phyloP scores from a whole-genome alignment of 2,329 filamentous ascomycete genomes.

The Epichloe typhina region DNA sequence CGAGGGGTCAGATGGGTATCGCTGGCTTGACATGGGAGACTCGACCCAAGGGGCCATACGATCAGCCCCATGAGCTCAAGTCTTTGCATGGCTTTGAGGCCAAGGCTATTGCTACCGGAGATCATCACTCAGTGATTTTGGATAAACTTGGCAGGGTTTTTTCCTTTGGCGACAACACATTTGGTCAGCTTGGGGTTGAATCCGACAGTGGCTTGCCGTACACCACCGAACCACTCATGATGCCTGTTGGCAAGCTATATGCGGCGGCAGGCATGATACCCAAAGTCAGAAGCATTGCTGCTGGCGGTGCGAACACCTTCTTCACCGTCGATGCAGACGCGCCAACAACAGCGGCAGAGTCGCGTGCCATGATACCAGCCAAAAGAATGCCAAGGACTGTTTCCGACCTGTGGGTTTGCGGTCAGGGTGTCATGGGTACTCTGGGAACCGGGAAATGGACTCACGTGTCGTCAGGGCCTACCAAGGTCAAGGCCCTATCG shows the following conservation, averaged over 20 bases:
- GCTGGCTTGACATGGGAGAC: conserved; percentile 70
- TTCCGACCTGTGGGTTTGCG: conserved; percentile 71
- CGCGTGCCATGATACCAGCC: conserved; percentile 15
- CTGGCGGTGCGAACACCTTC: conserved; percentile 78
- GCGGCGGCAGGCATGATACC: conserved; percentile 47
- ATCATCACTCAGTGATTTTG: conserved; percentile 71
- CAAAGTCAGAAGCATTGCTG: conserved; percentile 63
- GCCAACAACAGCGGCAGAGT: conserved; percentile 13
- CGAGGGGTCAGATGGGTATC: conserved; percentile 75
- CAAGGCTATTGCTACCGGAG: conserved; percentile 65
- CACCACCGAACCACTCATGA: conserved; percentile 55
- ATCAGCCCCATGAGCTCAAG: conserved; percentile 68
- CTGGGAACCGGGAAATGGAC: conserved; percentile 84
- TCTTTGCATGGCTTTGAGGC: conserved; percentile 60
- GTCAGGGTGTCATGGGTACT: conserved; percentile 70
- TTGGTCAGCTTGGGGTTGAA: conserved; percentile 82
- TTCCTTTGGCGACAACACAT: conserved; percentile 80
- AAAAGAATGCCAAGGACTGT: conserved; percentile 19
- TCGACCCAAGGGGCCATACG: conserved; percentile 63
- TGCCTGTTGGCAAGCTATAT: conserved; percentile 65
- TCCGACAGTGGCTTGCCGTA: conserved; percentile 46
- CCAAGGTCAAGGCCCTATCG: conserved; percentile 72
- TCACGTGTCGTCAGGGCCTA: conserved; percentile 64
- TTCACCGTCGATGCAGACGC: conserved; percentile 69
- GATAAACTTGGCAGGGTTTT: conserved; percentile 69